A percentile compares a stretch with the other conserved stretches of the same genome.
These are phyloP conservation scores for Musa acuminata DNA, from an alignment of 176 grass and related monocot genomes.

Conservation along the genomic window DNA sequence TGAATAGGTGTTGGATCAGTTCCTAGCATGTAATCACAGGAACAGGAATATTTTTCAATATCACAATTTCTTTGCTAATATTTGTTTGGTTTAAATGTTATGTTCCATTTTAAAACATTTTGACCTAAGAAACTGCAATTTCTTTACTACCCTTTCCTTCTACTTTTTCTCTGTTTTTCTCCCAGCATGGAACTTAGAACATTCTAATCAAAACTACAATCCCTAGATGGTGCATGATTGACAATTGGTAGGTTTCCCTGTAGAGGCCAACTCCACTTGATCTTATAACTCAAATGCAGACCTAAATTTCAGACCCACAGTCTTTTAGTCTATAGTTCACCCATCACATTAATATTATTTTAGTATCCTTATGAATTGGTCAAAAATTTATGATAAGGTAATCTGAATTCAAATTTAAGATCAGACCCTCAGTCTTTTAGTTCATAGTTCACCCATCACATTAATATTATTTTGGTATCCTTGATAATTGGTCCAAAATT, in stretches of 20 bases:
- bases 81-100: too few species aligned
- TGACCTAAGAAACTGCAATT: too few species aligned
- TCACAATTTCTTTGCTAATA: too few species aligned
- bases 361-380: background rate
- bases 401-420: background rate
- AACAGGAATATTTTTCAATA: too few species aligned
- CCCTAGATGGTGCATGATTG: background rate
- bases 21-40: too few species aligned
- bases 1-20: too few species aligned
- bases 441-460: background rate
- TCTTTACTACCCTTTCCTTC: too few species aligned
- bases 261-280: background rate
- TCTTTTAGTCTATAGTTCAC: background rate
- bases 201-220: too few species aligned
- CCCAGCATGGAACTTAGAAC: too few species aligned
- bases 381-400: background rate
- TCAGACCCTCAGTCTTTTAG: too few species aligned
- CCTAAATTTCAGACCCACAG: background rate
- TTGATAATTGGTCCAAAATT: background rate
- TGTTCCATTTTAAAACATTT: too few species aligned
- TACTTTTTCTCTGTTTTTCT: too few species aligned
- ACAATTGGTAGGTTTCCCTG: background rate
- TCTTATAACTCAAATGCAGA: background rate
- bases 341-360: background rate
- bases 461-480: background rate